Evolutionary conservation across 352 stramenopile genomes (phyloP), one percentile per base, ranked within the genome.

Genomic region (Phytopythium helicoides): DNA sequence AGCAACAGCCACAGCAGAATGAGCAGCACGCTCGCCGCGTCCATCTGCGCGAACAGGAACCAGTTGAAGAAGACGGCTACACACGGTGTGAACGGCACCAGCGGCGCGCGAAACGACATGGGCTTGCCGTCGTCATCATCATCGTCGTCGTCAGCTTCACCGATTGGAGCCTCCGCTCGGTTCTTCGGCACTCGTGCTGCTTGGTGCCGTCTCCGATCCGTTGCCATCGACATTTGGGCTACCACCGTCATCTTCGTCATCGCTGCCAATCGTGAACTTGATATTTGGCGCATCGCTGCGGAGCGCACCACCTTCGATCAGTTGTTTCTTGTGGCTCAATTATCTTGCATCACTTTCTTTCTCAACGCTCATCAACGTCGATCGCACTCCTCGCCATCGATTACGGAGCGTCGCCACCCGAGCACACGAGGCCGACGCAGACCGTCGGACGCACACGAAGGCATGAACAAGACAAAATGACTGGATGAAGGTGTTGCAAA

Each of bases 51-150:
- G 40, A 93, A 89, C 22, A 94, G 55, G 39, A 92, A 91, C 85
- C 85, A 94, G 66, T 94, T 94, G 67, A 94, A 89, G 50, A 90
- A 92, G 55, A 94, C 92, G 5, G 84, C 81, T 1, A 94, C 33
- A 34, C 78, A 90, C n/a, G 81, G 84, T 18, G 81, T 52, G 37
- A 89, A 92, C 25, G 84, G 84, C 34, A 92, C 84, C 33, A 87
- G 56, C 33, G 84, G 84, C 31, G 83, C 79, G 47, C 73, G 71
- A 42, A 92, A 94, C 37, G 59, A 75, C 23, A 52, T 42, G 23
- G 51, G 44, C 39, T 76, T 73, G 23, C 45, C 59, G 8, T 80
- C 62, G 21, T 64, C 42, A 25, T 73, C 61, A 15, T 82, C 58
- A 44, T 73, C 56, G 18, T 67, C 47, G 33, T 36, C 33, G 38